Percentiles rank a stretch among this genome's conserved stretches.
phyloP scores from a whole-genome alignment of 106 monocot genomes.

The Posidonia australis region DNA sequence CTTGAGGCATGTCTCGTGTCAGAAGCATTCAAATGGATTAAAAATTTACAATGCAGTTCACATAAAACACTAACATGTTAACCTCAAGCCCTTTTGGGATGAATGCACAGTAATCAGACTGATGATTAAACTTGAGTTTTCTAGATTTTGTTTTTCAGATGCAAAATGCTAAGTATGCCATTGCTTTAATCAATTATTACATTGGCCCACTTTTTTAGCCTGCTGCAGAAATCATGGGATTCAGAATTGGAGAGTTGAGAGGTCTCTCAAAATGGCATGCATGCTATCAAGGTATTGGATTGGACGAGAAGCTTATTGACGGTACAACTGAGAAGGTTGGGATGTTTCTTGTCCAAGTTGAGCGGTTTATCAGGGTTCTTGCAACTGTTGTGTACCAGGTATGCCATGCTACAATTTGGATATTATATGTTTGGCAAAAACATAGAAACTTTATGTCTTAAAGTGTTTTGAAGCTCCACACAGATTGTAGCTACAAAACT shows the following conservation, averaged over 20 bases:
- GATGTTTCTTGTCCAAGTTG: slow-evolving; percentile 84
- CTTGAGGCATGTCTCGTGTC: slow-evolving; percentile 51
- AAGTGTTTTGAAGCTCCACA: no score
- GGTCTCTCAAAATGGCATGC: slow-evolving; percentile 92
- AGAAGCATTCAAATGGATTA: no score
- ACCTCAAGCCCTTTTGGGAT: no score
- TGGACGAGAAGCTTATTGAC: slow-evolving; percentile 69
- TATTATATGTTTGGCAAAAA: neutral
- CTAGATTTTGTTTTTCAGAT: no score
- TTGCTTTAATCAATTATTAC: neutral
- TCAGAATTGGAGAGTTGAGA: slow-evolving; percentile 82
- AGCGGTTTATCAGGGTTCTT: slow-evolving; percentile 79
- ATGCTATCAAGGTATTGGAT: slow-evolving; percentile 64
- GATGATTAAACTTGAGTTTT: no score
- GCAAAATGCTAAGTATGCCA: no score
- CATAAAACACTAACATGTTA: neutral
- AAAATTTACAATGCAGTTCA: neutral
- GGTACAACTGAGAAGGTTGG: slow-evolving; percentile 67
- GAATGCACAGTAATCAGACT: no score
- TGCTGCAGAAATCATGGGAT: slow-evolving; percentile 86
- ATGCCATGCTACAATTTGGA: neutral
- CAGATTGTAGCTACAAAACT: no score
- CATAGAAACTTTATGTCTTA: no score
- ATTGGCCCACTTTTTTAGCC: slow-evolving; percentile 36
- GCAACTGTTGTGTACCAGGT: slow-evolving; percentile 70